phyloP scores from a whole-genome alignment of 1,139 yeast genomes.

The Oligophagozyma castellii region DNA sequence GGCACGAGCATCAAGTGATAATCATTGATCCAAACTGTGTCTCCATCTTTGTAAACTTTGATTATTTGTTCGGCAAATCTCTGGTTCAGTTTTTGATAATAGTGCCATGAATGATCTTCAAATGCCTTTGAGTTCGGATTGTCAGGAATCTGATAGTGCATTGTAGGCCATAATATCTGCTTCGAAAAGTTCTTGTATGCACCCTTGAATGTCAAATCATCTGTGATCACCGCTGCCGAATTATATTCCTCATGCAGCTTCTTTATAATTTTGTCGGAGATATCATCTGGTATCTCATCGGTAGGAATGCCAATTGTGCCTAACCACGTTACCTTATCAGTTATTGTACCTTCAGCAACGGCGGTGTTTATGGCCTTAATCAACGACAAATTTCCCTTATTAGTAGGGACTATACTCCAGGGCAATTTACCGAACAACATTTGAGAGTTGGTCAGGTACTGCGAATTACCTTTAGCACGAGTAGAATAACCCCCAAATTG shows the following conservation, averaged over 20 bases:
- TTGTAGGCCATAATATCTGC: conserved; percentile 91
- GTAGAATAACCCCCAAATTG: conserved; percentile 70
- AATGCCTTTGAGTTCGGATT: conserved; percentile 88
- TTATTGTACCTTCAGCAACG: conserved; percentile 31
- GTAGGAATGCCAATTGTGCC: conserved; percentile 89
- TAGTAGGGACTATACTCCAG: conserved; percentile 57
- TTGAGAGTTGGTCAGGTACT: conserved; percentile 31
- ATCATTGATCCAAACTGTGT: conserved; percentile 84
- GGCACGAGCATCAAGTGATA: conserved; percentile 85
- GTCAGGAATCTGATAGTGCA: conserved; percentile 94
- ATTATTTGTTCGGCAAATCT: conserved; percentile 67
- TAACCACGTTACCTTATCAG: conserved; percentile 52
- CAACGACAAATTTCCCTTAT: conserved; percentile 81
- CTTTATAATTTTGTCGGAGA: conserved; percentile 36
- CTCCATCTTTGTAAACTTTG: conserved; percentile 50
- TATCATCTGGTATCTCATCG: conserved; percentile 52
- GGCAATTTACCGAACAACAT: conserved; percentile 59
- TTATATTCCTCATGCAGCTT: conserved; percentile 36
- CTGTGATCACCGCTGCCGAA: conserved; percentile 56
- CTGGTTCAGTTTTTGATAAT: conserved; percentile 64
- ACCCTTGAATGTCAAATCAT: conserved; percentile 73
- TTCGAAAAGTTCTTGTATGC: conserved; percentile 86
- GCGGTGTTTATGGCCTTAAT: conserved; percentile 73
- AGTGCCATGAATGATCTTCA: conserved; percentile 90
- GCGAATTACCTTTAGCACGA: conserved; percentile 28